Base-by-base conservation (phyloP, 192 early-diverging fungal genomes). In the Coemansia sp. region DNA sequence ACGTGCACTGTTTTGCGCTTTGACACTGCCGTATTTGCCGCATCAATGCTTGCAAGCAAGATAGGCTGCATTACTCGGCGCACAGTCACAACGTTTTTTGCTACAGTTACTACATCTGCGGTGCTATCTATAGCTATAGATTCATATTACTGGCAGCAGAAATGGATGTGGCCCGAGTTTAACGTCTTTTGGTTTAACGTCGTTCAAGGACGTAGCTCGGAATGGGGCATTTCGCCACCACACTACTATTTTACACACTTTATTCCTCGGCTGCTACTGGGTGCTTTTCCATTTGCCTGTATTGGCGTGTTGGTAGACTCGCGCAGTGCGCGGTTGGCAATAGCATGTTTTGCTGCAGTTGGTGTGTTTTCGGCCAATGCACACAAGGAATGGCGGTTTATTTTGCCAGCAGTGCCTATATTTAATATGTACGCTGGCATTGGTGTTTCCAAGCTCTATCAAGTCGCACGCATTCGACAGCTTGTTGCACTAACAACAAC, bases 341-440 rank as follows among this genome's bases (percentile, higher is more conserved):
- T 75, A 10, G 89, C 91, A 0, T 78, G 77, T 3, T 8, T 83
- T 3, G 68, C 80, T 1, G 92, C 87, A 61, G 81, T 94, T 10
- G 52, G 63, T 3, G 26, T 86, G 3, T 92, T 93, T 56, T 95
- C 93, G 16, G 79, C 85, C 25, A 82, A 94, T 38, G 84, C 85
- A 11, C 96, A 98, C 75, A 98, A 98, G 72, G 96, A 98, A 67
- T 95, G 93, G 93, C 82, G 96, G 12, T 98, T 98, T 70, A 85
- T 98, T 1, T 71, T 96, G 3, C 93, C 95, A 23, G 83, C 85
- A 12, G 81, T 98, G 11, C 95, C 95, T 0, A 64, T 97, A 3
- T 65, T 93, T 54, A 94, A 94, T 59, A 38, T 86, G 4, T 86
- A 83, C 57, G 91, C 92, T 35, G 6, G 91, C 87, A 0, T 56